phyloP scores from a whole-genome alignment of 2,329 filamentous ascomycete species.

The Fusarium euwallaceae region DNA sequence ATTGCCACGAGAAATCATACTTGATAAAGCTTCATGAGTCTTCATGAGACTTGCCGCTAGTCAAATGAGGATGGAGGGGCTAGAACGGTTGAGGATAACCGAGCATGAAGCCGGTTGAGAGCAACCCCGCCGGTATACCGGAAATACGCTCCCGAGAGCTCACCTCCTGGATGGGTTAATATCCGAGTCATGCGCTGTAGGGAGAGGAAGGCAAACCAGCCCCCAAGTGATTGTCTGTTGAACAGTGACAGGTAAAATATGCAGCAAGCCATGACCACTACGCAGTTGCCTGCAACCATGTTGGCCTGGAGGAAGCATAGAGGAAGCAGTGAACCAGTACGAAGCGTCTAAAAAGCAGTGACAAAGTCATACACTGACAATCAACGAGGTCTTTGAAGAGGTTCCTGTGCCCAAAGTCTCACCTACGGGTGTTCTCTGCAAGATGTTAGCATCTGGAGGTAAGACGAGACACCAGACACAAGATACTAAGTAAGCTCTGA shows the following conservation, averaged over 20 bases:
- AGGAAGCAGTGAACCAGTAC: constrained; percentile 43
- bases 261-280: not conserved
- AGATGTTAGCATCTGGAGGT: constrained; percentile 30
- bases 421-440: constrained; percentile 26
- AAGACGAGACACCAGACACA: not conserved
- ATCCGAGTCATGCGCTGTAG: not conserved
- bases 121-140: not conserved
- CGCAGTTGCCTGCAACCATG: constrained; percentile 43
- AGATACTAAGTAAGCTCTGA: not conserved
- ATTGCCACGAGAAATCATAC: not conserved
- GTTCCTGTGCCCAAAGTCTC: not conserved
- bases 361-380: rapidly evolving
- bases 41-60: not conserved
- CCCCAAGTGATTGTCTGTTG: not conserved
- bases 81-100: not conserved
- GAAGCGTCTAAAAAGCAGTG: not conserved
- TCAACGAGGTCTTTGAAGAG: constrained; percentile 18
- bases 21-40: not conserved
- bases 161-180: not conserved
- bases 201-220: not conserved
- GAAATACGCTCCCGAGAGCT: not conserved
- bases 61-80: not conserved
- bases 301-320: constrained; percentile 53
- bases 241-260: not conserved
- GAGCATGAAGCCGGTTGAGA: not conserved